Evolutionary conservation across 2,329 filamentous ascomycete species (phyloP).

Genomic region (Elsinoe fawcettii): DNA sequence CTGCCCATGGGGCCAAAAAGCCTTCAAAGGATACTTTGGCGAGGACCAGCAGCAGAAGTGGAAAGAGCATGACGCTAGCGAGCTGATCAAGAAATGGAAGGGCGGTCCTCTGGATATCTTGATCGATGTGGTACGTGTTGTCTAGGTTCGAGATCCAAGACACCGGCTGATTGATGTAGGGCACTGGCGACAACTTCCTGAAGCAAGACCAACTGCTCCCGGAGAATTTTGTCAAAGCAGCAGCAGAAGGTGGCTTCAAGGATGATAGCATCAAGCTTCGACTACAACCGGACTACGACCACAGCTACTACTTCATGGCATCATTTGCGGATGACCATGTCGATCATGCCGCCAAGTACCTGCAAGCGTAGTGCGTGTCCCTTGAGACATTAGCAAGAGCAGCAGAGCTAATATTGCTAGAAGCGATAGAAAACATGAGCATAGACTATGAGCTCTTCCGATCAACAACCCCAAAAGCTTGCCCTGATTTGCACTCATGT

Average conservation of each 20-base stretch:
- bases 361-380: constrained; percentile 49
- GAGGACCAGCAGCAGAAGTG: constrained; percentile 63
- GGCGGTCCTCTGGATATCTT: constrained; percentile 63
- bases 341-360: constrained; percentile 80
- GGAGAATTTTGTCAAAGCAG: constrained; percentile 81
- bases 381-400: not conserved
- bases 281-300: constrained; percentile 88
- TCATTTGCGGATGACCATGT: constrained; percentile 86
- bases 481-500: not conserved
- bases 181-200: constrained; percentile 93
- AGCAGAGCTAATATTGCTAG: not conserved
- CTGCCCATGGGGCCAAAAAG: constrained; percentile 93
- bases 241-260: constrained; percentile 63
- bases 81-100: constrained; percentile 72
- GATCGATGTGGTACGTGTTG: constrained; percentile 69
- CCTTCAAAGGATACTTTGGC: constrained; percentile 85
- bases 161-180: constrained; percentile 45
- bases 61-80: constrained; percentile 86
- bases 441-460: not conserved
- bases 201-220: constrained; percentile 86
- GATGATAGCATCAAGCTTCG: constrained; percentile 62
- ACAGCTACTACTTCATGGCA: constrained; percentile 96
- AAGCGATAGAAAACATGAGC: constrained; percentile 7
- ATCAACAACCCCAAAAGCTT: not conserved
- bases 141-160: not conserved